Conservation (phyloP, 164 flowering plant species). For the Umbellularia californica region DNA sequence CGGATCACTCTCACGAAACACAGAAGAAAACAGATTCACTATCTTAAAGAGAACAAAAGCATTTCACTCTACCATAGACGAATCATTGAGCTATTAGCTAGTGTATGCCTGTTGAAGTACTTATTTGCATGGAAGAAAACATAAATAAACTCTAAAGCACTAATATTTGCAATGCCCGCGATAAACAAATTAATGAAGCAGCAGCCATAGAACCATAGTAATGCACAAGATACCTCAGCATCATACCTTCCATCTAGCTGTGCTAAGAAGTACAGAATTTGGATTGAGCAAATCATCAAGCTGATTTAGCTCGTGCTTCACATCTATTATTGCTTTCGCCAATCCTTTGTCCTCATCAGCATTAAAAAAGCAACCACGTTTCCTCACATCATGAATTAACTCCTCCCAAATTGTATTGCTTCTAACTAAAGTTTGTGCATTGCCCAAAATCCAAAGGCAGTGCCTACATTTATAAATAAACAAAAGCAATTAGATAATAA, state of each 20-base stretch:
- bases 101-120: no score
- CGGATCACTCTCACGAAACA: neutral
- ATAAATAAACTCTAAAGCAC: neutral
- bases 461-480: conserved; percentile 47
- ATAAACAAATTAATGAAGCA: neutral
- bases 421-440: conserved; percentile 15
- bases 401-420: conserved; percentile 24
- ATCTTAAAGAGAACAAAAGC: no score
- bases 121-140: neutral
- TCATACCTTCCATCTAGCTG: conserved; percentile 70
- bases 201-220: neutral
- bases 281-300: conserved; percentile 59
- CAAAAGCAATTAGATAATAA: conserved; percentile 9
- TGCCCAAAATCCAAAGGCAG: conserved; percentile 36
- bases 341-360: conserved; percentile 24
- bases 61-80: no score
- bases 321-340: conserved; percentile 32
- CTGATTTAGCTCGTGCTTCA: conserved; percentile 58
- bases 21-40: neutral
- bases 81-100: no score
- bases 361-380: conserved; percentile 16
- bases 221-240: neutral
- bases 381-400: conserved; percentile 18
- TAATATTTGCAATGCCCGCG: no score
- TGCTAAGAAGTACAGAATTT: conserved; percentile 47